Percentiles rank a stretch among this genome's conserved stretches.
Conservation (phyloP, 2,329 filamentous ascomycete genomes). For the Epichloe typhina region DNA sequence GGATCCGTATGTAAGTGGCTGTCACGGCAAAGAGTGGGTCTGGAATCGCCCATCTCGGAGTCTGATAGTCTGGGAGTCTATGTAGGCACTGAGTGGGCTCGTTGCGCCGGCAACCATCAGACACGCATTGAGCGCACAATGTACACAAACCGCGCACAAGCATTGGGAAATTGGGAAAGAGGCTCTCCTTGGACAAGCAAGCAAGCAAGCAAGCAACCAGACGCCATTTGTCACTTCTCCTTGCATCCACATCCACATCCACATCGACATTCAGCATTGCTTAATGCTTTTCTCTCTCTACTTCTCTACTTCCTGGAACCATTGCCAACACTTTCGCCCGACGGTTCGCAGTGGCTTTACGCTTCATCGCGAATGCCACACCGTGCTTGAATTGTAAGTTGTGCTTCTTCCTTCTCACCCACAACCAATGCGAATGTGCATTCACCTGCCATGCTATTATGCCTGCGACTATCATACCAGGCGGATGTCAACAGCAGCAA, state of each 20-base stretch:
- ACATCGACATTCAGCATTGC: constrained; percentile 14
- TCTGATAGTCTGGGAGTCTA: not conserved
- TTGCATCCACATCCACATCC: constrained; percentile 7
- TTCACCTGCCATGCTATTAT: not conserved
- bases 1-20: not conserved
- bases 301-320: not conserved
- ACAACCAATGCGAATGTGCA: not conserved
- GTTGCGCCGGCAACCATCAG: constrained; percentile 16
- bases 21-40: not conserved
- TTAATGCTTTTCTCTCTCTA: constrained; percentile 11
- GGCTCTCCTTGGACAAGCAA: not conserved
- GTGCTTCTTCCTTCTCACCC: not conserved
- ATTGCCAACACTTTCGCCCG: not conserved
- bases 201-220: not conserved
- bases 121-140: constrained; percentile 9
- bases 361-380: constrained; percentile 15
- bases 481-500: not conserved
- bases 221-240: constrained; percentile 4
- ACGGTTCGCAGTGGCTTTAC: constrained; percentile 5
- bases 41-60: not conserved
- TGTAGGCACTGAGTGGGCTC: not conserved
- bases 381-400: constrained; percentile 15
- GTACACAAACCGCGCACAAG: constrained; percentile 20
- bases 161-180: constrained; percentile 1
- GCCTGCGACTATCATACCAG: not conserved